phyloP scores from a whole-genome alignment of 805 yeast genomes.

The Sungouiella thailandica region DNA sequence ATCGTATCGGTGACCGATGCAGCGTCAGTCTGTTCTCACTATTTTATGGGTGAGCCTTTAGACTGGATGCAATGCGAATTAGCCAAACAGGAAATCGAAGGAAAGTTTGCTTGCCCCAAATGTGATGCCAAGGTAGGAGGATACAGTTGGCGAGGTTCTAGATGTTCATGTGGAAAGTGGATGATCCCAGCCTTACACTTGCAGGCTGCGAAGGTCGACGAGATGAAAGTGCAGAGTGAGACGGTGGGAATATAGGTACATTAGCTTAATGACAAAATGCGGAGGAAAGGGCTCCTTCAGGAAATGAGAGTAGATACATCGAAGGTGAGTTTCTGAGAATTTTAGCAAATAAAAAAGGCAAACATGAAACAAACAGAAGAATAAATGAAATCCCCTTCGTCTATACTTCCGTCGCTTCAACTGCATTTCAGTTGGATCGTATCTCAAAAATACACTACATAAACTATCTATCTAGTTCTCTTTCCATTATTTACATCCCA shows the following conservation, averaged over 20 bases:
- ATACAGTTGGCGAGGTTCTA: slow-evolving; percentile 89
- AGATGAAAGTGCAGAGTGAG: slow-evolving; percentile 38
- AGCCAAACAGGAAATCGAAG: slow-evolving; percentile 72
- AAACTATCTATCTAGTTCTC: too few species aligned
- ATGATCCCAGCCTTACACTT: slow-evolving; percentile 86
- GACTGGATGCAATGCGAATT: slow-evolving; percentile 88
- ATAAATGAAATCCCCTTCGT: too few species aligned
- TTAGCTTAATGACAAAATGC: too few species aligned
- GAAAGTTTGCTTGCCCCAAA: slow-evolving; percentile 79
- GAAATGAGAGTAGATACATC: neutral
- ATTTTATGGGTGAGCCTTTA: slow-evolving; percentile 74
- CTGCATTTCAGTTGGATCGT: too few species aligned
- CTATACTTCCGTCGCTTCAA: too few species aligned
- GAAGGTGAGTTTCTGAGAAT: too few species aligned
- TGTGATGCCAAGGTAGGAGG: slow-evolving; percentile 86
- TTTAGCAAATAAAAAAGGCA: too few species aligned
- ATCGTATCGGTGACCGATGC: slow-evolving; percentile 56
- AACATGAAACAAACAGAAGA: too few species aligned
- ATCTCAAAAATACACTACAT: too few species aligned
- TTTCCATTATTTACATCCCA: too few species aligned
- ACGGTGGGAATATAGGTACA: too few species aligned
- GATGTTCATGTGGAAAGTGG: slow-evolving; percentile 96
- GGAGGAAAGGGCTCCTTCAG: neutral
- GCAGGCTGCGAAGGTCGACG: slow-evolving; percentile 77
- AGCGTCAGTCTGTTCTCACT: slow-evolving; percentile 69